A percentile compares a stretch with the other conserved stretches of the same genome.
phyloP scores from a whole-genome alignment of 345 rosid genomes.

The Syzygium aromaticum region DNA sequence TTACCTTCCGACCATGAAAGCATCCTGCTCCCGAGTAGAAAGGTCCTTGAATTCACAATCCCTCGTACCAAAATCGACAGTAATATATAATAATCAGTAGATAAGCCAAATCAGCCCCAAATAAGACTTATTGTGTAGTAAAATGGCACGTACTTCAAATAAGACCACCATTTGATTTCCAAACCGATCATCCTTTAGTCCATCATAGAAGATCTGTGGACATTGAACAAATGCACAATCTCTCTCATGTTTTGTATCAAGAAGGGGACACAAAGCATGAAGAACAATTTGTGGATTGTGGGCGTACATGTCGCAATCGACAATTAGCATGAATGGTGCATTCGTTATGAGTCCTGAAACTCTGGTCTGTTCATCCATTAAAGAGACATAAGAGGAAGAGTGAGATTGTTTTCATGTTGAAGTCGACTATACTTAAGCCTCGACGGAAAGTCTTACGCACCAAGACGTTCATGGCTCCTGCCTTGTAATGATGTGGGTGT shows the following conservation, averaged over 20 bases:
- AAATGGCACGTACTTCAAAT: constrained; percentile 8
- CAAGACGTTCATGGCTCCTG: constrained; percentile 71
- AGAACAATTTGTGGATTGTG: constrained; percentile 40
- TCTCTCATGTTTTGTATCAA: constrained; percentile 8
- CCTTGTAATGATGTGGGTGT: not conserved
- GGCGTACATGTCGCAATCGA: constrained; percentile 61
- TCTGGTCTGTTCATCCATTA: not conserved
- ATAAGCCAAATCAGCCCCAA: not conserved
- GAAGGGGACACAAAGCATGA: constrained; percentile 45
- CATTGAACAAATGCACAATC: constrained; percentile 39
- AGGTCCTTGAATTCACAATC: constrained; percentile 45
- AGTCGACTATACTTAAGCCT: not conserved
- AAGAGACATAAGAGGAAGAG: not conserved
- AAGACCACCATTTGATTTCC: constrained; percentile 17
- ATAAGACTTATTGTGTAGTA: no score
- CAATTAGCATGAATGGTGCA: constrained; percentile 36
- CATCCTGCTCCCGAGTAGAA: constrained; percentile 50
- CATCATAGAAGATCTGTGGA: constrained; percentile 45
- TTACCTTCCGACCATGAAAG: constrained; percentile 50
- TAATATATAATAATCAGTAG: not conserved
- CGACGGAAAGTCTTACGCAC: constrained; percentile 17
- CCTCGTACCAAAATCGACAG: constrained; percentile 22
- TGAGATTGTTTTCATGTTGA: not conserved
- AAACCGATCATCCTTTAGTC: constrained; percentile 22
- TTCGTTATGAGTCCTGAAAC: constrained; percentile 73